phyloP scores from a whole-genome alignment of 306 rosid genomes.

The Oemleria cerasiformis region DNA sequence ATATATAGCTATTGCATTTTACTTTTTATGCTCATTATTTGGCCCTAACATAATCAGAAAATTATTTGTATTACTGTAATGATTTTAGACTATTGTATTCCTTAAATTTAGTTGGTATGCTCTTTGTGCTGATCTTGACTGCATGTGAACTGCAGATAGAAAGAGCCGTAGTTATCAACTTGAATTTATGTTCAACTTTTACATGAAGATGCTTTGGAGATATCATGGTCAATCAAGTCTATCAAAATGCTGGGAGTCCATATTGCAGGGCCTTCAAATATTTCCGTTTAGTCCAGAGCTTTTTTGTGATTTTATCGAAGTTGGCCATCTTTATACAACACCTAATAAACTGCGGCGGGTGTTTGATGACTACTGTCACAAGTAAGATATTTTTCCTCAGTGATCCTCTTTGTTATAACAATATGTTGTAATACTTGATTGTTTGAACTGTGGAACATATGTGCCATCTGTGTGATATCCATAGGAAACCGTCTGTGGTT shows the following conservation, averaged over 20 bases:
- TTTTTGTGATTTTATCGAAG: slow-evolving; percentile 55
- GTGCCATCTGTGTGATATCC: background rate
- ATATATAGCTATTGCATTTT: too few relatives aligned
- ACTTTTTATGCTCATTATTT: too few relatives aligned
- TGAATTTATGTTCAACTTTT: slow-evolving; percentile 72
- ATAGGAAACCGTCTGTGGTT: slow-evolving; percentile 81
- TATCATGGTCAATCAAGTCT: slow-evolving; percentile 52
- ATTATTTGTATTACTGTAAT: too few relatives aligned
- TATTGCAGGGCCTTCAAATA: slow-evolving; percentile 72
- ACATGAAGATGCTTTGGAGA: slow-evolving; percentile 71
- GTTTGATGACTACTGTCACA: slow-evolving; percentile 68
- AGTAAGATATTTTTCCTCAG: slow-evolving; percentile 45
- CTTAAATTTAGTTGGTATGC: too few relatives aligned
- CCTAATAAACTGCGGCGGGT: slow-evolving; percentile 73
- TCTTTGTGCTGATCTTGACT: slow-evolving; percentile 25
- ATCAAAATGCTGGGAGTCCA: slow-evolving; percentile 69
- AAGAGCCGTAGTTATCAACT: slow-evolving; percentile 72
- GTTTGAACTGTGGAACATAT: background rate
- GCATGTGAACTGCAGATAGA: slow-evolving; percentile 61
- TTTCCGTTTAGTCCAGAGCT: slow-evolving; percentile 83
- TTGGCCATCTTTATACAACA: slow-evolving; percentile 66
- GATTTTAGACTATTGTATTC: too few relatives aligned
- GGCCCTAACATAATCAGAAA: too few relatives aligned
- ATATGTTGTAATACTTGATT: background rate
- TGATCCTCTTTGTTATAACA: background rate